Evolutionary conservation across 1,284 basidiomycete species (phyloP), one percentile per base, ranked within the genome.

Genomic region (Schizophyllum amplum): DNA sequence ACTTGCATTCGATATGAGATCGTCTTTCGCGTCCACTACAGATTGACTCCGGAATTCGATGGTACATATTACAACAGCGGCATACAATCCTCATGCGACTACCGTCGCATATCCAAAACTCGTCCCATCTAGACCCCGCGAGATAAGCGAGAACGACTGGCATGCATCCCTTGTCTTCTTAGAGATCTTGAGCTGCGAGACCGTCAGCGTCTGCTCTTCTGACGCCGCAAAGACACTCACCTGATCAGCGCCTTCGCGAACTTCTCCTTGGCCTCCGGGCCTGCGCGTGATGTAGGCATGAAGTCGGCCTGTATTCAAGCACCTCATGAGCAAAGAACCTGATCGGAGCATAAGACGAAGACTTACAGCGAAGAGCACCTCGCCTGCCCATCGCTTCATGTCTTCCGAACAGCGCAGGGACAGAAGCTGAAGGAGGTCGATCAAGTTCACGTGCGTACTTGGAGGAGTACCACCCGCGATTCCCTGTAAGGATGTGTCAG

Each of bases 391-490:
- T 17, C 59, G 21, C 24, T 50, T 50, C 48, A 24, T 22, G 15
- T 50, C 21, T 21, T 50, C 48, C 24, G 48, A 20, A 50, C 48
- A 75, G 47, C 87, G 76, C 7, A 76, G 77, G 27, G 84, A 74
- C 47, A 94, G 69, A 24, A 77, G 80, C 4, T 85, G 83, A 49
- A 95, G 72, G 27, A 94, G 70, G 63, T 94, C 92, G 5, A 91
- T 87, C 23, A 94, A 73, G 66, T 95, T 94, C 9, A 82, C 86
- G 6, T 87, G 84, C n/a, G 83, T 85, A 23, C 89, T 91, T 56
- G 92, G 75, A 0, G 93, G 93, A 1, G 92, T 87, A 9, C 87
- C 79, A 9, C 87, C 84, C 0, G 89, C 92, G 48, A 94, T 90
- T 15, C 88, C 92, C 55, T 79, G 11, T 3, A 3, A 42, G 11